Base-by-base conservation (phyloP, 177 flowering plant genomes). In the Vitis hybrid region DNA sequence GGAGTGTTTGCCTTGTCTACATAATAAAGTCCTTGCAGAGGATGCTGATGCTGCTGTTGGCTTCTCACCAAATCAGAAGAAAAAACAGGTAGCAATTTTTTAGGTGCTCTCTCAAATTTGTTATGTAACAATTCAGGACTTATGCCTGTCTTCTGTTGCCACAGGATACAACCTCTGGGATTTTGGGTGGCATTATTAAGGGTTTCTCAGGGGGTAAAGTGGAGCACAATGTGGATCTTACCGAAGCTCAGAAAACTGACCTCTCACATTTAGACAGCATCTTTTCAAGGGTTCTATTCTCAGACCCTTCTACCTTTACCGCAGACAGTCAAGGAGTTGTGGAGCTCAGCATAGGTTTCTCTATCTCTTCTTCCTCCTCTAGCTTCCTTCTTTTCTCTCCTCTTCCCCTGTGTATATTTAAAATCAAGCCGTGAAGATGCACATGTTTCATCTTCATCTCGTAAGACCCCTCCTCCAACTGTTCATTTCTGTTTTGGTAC, bases 171-270 rank as follows among this genome's bases (percentile, higher is more conserved):
- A 33, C 78, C 7, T 76, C 86, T 26, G 84, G 91, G 26, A 72
- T 86, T 73, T 72, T 90, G 39, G 84, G 85, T 76, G 86, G 90
- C 49, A 71, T 92, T 52, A 71, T 89, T n/a, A 94, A 88, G 77
- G 96, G 93, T 65, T 70, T 90, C 55, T 84, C 86, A 81, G 86
- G 70, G 13, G 78, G 68, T 49, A 86, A 83, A 70, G 67, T 51
- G 65, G 86, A 68, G 39, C 70, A 83, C 39, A 62, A 70, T 58
- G 62, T n/a, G 9, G 67, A 78, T 68, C 49, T 39, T 55, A 14
- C 53, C 11, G 84, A 81, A 74, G 72, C 55, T 52, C 71, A 67
- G 33, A 77, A 71, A 65, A 69, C 53, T 51, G 39, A 72, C 62
- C 68, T 74, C 52, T 65, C 74, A 50, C 79, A 86, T 75, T 69